Evolutionary conservation across 1,284 basidiomycete species (phyloP).

Genomic region (Prillingera fragicola): DNA sequence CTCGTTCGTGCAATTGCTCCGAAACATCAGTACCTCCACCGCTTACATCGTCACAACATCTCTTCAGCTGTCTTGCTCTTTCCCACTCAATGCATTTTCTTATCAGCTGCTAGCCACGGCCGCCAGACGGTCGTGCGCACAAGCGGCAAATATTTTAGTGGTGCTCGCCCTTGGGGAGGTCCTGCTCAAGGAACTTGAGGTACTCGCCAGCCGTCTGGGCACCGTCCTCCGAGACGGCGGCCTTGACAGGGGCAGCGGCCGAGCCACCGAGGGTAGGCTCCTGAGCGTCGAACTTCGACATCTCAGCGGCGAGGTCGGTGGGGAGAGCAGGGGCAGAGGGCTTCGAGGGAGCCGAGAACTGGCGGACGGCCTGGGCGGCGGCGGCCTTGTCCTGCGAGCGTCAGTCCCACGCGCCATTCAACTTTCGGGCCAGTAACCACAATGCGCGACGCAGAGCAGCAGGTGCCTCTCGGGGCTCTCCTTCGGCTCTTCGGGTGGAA

Average conservation of each 20-base stretch:
- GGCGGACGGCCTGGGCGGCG: conserved; percentile 65
- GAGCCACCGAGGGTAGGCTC: conserved; percentile 60
- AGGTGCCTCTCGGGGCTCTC: too few species aligned
- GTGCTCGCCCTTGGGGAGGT: conserved; percentile 56
- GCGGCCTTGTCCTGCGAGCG: conserved; percentile 66
- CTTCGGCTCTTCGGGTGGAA: too few species aligned
- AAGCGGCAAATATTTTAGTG: conserved; percentile 40
- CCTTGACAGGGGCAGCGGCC: conserved; percentile 29
- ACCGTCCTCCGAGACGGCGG: conserved; percentile 45
- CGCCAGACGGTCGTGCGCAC: too few species aligned
- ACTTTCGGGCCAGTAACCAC: too few species aligned
- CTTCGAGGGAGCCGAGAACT: conserved; percentile 61
- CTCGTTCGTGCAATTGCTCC: too few species aligned
- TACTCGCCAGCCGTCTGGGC: conserved; percentile 57
- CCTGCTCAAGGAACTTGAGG: conserved; percentile 52
- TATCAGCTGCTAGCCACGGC: too few species aligned
- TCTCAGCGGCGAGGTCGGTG: conserved; percentile 71
- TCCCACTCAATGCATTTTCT: too few species aligned
- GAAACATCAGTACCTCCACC: too few species aligned
- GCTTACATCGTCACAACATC: too few species aligned
- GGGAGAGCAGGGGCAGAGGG: conserved; percentile 68
- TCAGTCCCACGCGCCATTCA: not conserved
- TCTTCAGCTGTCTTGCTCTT: too few species aligned
- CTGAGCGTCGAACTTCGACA: conserved; percentile 68
- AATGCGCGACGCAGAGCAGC: too few species aligned